phyloP scores from a whole-genome alignment of 805 yeast species.

The Kuraishia hungarica region DNA sequence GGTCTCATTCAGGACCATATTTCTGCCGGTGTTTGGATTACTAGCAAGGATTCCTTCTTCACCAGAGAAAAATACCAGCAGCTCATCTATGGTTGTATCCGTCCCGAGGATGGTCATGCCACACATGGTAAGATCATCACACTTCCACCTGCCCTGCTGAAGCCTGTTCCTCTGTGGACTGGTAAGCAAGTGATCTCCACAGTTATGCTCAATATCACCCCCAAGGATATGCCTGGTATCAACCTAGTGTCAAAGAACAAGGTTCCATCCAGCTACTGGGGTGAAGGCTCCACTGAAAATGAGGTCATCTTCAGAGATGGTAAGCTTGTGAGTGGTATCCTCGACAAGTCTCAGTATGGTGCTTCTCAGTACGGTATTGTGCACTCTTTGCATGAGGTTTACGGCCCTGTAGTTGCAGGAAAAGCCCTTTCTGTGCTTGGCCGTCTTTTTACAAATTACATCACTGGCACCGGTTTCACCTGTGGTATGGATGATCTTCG shows the following conservation, averaged over 20 bases:
- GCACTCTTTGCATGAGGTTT: conserved; percentile 92
- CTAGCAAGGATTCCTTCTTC: conserved; percentile 86
- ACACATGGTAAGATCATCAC: conserved; percentile 59
- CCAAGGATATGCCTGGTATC: conserved; percentile 83
- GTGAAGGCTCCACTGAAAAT: conserved; percentile 74
- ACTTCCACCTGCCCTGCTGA: conserved; percentile 80
- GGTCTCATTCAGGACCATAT: conserved; percentile 99
- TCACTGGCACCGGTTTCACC: conserved; percentile 86
- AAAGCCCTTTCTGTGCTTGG: conserved; percentile 88
- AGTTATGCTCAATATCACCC: conserved; percentile 81
- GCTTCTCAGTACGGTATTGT: conserved; percentile 95
- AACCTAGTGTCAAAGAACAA: conserved; percentile 80
- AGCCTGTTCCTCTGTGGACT: conserved; percentile 92
- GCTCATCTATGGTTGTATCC: conserved; percentile 82
- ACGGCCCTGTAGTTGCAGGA: conserved; percentile 88
- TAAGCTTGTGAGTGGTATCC: conserved; percentile 81
- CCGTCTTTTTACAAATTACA: conserved; percentile 88
- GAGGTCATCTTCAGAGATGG: conserved; percentile 82
- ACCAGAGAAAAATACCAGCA: conserved; percentile 91
- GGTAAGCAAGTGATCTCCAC: conserved; percentile 96
- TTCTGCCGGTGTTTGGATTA: conserved; percentile 98
- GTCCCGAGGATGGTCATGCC: conserved; percentile 97
- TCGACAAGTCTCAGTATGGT: conserved; percentile 98
- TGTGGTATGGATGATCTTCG: conserved; percentile 99
- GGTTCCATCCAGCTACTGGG: conserved; percentile 94